Evolutionary conservation across 805 yeast species (phyloP), one percentile per base, ranked within the genome.

Genomic region (Torulaspora maleeae): DNA sequence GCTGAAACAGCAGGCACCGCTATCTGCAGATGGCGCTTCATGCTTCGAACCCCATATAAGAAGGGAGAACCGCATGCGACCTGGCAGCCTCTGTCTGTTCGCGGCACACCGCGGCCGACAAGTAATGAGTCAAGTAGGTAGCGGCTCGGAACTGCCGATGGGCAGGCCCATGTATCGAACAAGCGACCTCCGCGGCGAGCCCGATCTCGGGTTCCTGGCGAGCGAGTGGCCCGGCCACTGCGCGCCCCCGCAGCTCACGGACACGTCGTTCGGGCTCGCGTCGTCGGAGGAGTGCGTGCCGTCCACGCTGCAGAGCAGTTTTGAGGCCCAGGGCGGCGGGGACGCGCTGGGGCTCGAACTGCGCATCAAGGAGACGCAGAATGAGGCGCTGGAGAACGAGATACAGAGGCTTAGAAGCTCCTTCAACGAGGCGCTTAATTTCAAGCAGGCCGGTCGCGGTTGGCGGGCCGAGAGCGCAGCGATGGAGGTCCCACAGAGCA

Each of bases 291-390:
- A 37, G 25, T 33, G 36, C 13, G 27, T 38, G 27, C 38, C 36
- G 37, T 28, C 27, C 19, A 36, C 40, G 8, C 28, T 41, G 16
- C 38, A 37, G 25, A 47, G 45, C 13, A 44, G 48, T 32, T 48
- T 41, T 27, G 41, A 44, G 27, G 41, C 46, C 22, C 22, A 15
- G 15, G 37, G 20, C 24, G 12, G 22, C 6, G 27, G 42, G 10
- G 78, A 75, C 37, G 63, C 68, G 43, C 60, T 77, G 45, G 74
- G 72, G 52, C 62, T 77, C 38, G 79, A 79, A 50, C 56, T 83
- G 41, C 73, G 73, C 45, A 64, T 81, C 41, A 83, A 81, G 58
- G 79, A 82, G 37, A 66, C 73, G 0, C 73, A 75, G 33, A 73
- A 77, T 30, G 70, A 71, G 34, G 66, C 72, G 2, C 56, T 77